Evolutionary conservation across 176 grass and related monocot species (phyloP).

Genomic region (Ensete glaucum): DNA sequence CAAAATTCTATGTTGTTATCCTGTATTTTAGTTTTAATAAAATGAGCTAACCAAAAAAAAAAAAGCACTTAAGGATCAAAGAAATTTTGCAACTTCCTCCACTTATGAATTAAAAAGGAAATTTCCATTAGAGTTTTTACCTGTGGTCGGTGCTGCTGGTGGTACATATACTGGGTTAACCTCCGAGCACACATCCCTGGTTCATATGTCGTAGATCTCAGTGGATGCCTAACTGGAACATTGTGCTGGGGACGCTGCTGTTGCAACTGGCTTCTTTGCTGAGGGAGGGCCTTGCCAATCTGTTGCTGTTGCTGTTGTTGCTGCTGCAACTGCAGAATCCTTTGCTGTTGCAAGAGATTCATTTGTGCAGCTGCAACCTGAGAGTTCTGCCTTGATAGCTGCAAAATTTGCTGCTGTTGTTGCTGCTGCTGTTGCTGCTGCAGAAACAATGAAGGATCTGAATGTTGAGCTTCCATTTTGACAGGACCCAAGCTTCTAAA

Average conservation of each 20-base stretch:
- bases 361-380: conserved; percentile 67
- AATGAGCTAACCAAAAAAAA: background rate
- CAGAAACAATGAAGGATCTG: conserved; percentile 40
- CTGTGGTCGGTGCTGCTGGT: conserved; percentile 87
- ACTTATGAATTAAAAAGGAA: background rate
- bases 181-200: conserved; percentile 87
- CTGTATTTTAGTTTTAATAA: conserved; percentile 21
- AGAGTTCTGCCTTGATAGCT: conserved; percentile 54
- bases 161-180: conserved; percentile 92
- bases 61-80: too few relatives aligned
- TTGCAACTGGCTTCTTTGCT: conserved; percentile 44
- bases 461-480: conserved; percentile 61
- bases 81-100: background rate
- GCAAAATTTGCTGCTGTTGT: conserved; percentile 42
- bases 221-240: conserved; percentile 39
- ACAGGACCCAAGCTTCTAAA: conserved; percentile 56
- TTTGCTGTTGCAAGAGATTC: conserved; percentile 53
- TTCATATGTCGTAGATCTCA: conserved; percentile 51
- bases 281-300: background rate
- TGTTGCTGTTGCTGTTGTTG: conserved; percentile 55
- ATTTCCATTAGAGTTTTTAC: conserved; percentile 19
- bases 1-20: conserved; percentile 99
- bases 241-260: conserved; percentile 56
- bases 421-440: conserved; percentile 29
- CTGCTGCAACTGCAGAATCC: conserved; percentile 64